Evolutionary conservation across 108 stramenopile genomes (phyloP), one percentile per base, ranked within the genome.

Genomic region (Conticribra guillardii): DNA sequence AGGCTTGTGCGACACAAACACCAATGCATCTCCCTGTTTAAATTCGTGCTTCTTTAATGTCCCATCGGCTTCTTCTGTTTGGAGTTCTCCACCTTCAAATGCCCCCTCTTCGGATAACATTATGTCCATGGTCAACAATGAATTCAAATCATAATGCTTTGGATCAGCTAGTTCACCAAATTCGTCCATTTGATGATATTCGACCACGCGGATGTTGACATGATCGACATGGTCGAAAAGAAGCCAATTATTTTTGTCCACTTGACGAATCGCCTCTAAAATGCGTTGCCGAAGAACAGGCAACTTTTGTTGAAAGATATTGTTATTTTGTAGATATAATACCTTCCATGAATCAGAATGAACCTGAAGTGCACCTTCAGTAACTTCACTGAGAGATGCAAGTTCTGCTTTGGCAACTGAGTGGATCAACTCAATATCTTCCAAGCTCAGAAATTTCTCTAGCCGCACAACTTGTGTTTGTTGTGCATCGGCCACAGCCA

Each of bases 181-280:
- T 19, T 58, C 50, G 29, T 69, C 68, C 68, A 69, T 69, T 31
- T 69, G 68, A 59, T 69, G 68, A 50, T 69, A 69, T 28, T 69
- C 68, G 30, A 69, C 68, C 2, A 58, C 68, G 15, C 68, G 44
- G 31, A 69, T 69, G n/a, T 69, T 69, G 45, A 69, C 46, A 59
- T 69, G 68, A 9, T 69, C 68, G 14, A 69, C 68, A 48, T 59
- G 57, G 49, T 69, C 68, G 27, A 69, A 69, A 17, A 69, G 44
- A n/a, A n/a, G 27, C 68, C 68, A 69, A 49, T 69, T 69, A 4
- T 48, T 21, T 30, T 30, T 51, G 41, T 69, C 68, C 3, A 69
- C 68, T 58, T 50, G 37, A n/a, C 68, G 56, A n/a, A 59, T 32
- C 16, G 50, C 30, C 1, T 69, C 68, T 21, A 69, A 69, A 58